Base-by-base conservation (phyloP, 2,329 filamentous ascomycete species). In the Fonsecaea erecta region DNA sequence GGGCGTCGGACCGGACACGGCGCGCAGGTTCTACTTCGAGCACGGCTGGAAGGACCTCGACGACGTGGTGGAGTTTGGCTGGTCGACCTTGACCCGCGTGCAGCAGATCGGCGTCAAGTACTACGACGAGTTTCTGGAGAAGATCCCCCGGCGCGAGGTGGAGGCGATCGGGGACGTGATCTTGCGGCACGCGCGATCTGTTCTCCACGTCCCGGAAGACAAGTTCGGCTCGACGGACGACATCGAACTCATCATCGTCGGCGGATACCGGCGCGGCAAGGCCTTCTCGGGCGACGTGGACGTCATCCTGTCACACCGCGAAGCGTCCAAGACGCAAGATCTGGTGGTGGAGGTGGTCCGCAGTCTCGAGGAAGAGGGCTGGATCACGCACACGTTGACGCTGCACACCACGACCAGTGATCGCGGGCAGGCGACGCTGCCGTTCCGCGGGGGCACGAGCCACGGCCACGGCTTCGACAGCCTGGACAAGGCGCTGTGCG, bases 91-190 rank as follows among this genome's bases (percentile, higher is more conserved):
- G 0, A 89, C 84, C 0, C 87, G 93, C 12, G 90, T 92, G 1
- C 94, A 97, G 76, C 93, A 98, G 75, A 96, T 98, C 62, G 94
- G 95, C 0, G 82, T 97, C 52, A 98, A 98, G 75, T 97, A 88
- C 77, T 97, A 96, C 75, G 90, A 96, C 35, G 94, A 98, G 68
- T 90, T 99, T 62, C 80, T 85, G 52, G 77, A 83, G 16, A 87
- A 85, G 14, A 91, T 98, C 3, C 85, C 91, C 0, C 86, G 93
- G 1, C 64, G 74, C 0, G 93, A 98, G 75, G 90, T 92, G 0
- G 88, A 92, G 70, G 73, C 75, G 0, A 96, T 97, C 60, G 86
- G 85, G 0, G 72, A 79, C 3, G 80, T 83, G 0, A 84, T 97
- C 16, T 82, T 89, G 1, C 73, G 79, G 1, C 88, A 95, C 68